phyloP scores from a whole-genome alignment of 257 asterid genomes.

The Voacanga thouarsii region DNA sequence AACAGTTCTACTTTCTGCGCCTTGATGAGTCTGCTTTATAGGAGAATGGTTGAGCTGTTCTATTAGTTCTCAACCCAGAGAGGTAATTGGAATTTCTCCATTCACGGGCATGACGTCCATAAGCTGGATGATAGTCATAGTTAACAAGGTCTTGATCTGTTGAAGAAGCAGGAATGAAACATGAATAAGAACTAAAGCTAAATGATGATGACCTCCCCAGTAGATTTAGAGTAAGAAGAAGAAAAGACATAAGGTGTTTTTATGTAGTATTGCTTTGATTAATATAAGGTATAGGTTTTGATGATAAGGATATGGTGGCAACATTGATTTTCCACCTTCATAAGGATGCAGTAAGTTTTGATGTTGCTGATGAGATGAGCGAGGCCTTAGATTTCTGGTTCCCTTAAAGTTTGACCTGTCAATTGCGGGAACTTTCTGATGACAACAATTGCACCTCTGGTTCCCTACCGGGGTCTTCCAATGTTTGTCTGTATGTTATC shows the following conservation, averaged over 20 bases:
- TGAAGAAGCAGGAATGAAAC: background rate
- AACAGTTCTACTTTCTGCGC: background rate
- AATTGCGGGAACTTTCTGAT: slow-evolving; percentile 13
- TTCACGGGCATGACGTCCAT: background rate
- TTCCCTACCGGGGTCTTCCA: slow-evolving; percentile 25
- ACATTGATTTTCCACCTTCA: slow-evolving; percentile 26
- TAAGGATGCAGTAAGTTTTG: slow-evolving; percentile 20
- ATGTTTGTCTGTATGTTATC: slow-evolving; percentile 11
- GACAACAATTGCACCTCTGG: slow-evolving; percentile 19
- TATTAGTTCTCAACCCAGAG: background rate
- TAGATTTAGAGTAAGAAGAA: background rate
- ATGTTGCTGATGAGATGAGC: slow-evolving; percentile 26
- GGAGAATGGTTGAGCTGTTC: background rate
- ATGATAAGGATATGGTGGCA: slow-evolving; percentile 14
- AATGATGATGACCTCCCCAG: background rate
- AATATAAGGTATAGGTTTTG: background rate
- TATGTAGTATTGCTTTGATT: slow-evolving; percentile 20
- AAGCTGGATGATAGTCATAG: background rate
- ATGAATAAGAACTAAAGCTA: background rate
- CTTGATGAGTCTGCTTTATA: slow-evolving; percentile 1
- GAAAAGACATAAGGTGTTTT: background rate
- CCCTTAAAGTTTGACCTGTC: slow-evolving; percentile 19
- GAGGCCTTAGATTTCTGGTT: slow-evolving; percentile 19
- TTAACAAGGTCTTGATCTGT: background rate
- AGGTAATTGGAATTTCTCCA: background rate